Conservation (phyloP, 164 flowering plant species). For the Cinnamomum chago region DNA sequence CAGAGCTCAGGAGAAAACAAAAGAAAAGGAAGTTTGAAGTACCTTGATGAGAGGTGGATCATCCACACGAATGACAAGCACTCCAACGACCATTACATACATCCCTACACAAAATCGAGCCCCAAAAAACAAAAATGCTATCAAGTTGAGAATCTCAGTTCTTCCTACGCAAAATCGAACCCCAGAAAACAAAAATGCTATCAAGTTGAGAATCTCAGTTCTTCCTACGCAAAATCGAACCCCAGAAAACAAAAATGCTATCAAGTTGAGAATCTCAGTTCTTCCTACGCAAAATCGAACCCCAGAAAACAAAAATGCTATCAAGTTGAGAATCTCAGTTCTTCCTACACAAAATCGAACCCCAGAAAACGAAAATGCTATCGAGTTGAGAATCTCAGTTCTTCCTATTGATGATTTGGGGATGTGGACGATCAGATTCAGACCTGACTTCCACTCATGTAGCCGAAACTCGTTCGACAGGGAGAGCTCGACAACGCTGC, state of each 20-base stretch:
- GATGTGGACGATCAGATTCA: no score
- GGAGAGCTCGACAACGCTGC: slow-evolving; percentile 48
- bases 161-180: neutral
- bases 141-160: no score
- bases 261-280: no score
- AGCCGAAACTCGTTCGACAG: slow-evolving; percentile 47
- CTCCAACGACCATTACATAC: slow-evolving; percentile 91
- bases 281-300: neutral
- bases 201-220: slow-evolving; percentile 3
- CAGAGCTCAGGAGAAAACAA: no score
- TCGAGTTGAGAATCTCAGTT: neutral
- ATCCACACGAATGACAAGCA: slow-evolving; percentile 29
- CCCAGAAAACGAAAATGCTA: neutral
- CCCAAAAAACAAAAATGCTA: neutral
- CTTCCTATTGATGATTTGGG: no score
- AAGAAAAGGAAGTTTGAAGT: neutral
- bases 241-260: neutral
- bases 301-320: neutral
- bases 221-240: slow-evolving; percentile 35
- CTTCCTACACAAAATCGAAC: slow-evolving; percentile 35
- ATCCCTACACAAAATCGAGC: slow-evolving; percentile 39
- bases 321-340: slow-evolving; percentile 3
- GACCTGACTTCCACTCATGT: slow-evolving; percentile 59
- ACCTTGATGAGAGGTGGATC: slow-evolving; percentile 66
- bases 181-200: neutral